A percentile compares a stretch with the other conserved stretches of the same genome.
Conservation (phyloP, 2,329 filamentous ascomycete genomes). For the Cercospora sp. region DNA sequence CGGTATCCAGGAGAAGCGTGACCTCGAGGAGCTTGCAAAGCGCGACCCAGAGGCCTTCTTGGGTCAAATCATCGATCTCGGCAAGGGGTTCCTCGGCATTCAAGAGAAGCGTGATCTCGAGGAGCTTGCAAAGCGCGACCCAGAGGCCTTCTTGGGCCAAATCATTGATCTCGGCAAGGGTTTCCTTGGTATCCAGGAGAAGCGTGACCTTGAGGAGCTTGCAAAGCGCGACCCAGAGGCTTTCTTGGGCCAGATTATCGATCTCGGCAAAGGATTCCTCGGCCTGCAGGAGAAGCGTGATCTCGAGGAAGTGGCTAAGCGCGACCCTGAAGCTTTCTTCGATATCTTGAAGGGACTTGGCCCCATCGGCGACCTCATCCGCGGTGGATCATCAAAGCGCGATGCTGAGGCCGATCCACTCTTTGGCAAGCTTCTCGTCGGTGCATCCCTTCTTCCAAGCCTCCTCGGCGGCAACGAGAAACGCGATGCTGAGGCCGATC, state of each 20-base stretch:
- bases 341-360: too few relatives aligned
- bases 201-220: neutral
- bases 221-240: neutral
- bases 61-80: neutral
- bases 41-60: neutral
- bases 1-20: neutral
- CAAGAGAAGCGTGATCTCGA: neutral
- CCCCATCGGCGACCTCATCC: too few relatives aligned
- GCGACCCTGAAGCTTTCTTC: neutral
- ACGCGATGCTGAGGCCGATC: too few relatives aligned
- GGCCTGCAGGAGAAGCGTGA: neutral
- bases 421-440: neutral
- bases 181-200: neutral
- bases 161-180: neutral
- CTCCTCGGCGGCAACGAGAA: too few relatives aligned
- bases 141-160: neutral
- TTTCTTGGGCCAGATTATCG: neutral
- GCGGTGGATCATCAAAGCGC: neutral
- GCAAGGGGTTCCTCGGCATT: neutral
- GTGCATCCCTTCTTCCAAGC: too few relatives aligned
- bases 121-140: neutral
- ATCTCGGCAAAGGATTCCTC: neutral
- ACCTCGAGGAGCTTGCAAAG: neutral
- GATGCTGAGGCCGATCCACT: neutral
- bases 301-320: neutral